Base-by-base conservation (phyloP, 2,329 filamentous ascomycete genomes). In the Trichoderma atroviride region DNA sequence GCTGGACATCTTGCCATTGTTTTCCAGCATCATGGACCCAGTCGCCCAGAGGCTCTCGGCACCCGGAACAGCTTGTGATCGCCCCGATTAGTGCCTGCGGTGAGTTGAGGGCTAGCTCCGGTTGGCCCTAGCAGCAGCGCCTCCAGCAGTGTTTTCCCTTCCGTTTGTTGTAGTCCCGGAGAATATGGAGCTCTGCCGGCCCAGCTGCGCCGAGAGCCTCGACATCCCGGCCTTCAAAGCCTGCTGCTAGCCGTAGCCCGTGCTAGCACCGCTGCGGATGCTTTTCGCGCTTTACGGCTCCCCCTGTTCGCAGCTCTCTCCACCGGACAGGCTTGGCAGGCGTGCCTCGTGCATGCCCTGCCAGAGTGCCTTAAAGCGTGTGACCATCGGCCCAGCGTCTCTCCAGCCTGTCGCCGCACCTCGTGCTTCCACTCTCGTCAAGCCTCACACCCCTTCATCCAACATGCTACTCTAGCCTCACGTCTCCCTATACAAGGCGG, bases 361-460 rank as follows among this genome's bases (percentile, higher is more conserved):
- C 63, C 63, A 66, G 37, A 58, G 37, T 66, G 63, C 63, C 55
- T 35, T 47, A 19, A 66, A 66, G 63, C 63, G 63, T 66, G 63
- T 66, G 63, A 66, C 63, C 63, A 58, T 66, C 53, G 40, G 63
- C 53, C 37, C 63, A 66, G 63, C 63, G 31, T 66, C 55, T 59
- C 52, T 66, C 63, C 52, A 66, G 63, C 63, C 55, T 59, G 29
- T 59, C 63, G 53, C 31, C 63, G 29, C 63, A 66, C 63, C 53
- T 57, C 63, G 63, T 66, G 63, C 55, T 66, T 66, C 55, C 55
- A 58, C 53, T 43, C 29, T 33, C 33, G 50, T 40, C 52, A 43
- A 57, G 52, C 52, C 24, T 65, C 62, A 56, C 62, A 57, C 52
- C 62, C n/a, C n/a, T 65, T 35, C 52, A 57, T 31, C 22, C 55